Conservation (phyloP, 2,329 filamentous ascomycete species). For the Geosmithia putterillii region DNA sequence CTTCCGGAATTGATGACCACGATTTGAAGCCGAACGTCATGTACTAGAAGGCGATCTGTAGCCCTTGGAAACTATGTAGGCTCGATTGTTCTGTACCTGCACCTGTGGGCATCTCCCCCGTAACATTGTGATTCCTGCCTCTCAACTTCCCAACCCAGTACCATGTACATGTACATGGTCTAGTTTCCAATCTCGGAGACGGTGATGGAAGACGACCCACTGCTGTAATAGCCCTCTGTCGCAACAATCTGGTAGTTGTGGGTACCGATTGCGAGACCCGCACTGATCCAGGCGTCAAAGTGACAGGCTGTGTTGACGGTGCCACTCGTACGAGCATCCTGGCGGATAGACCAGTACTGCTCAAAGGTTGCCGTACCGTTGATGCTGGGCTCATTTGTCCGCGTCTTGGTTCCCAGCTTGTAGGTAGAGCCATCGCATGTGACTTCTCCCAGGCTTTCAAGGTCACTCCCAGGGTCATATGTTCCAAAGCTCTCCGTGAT, state of each 20-base stretch:
- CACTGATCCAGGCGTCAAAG: conserved; percentile 37
- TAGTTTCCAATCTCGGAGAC: no score
- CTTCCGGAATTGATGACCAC: no score
- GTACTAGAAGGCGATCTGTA: no score
- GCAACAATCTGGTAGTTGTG: conserved; percentile 42
- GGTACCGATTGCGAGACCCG: conserved; percentile 33
- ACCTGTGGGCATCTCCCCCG: no score
- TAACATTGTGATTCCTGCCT: no score
- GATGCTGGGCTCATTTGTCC: conserved; percentile 32
- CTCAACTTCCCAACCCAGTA: no score
- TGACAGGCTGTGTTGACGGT: conserved; percentile 36
- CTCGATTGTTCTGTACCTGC: no score
- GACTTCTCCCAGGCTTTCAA: conserved; percentile 18
- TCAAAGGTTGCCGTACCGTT: conserved; percentile 35
- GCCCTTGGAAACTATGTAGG: no score
- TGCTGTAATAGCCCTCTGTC: conserved; percentile 39
- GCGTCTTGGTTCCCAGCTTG: conserved; percentile 21
- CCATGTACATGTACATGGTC: no score
- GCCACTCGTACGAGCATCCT: conserved; percentile 33
- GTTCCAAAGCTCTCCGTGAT: conserved; percentile 22
- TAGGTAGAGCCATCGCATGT: conserved; percentile 22
- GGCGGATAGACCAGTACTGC: conserved; percentile 40
- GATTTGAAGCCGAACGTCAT: no score
- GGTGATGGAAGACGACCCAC: conserved; percentile 32
- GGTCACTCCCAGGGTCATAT: conserved; percentile 23